Evolutionary conservation across 306 rosid genomes (phyloP), one percentile per base, ranked within the genome.

Genomic region (Vigna reflexopilosa): DNA sequence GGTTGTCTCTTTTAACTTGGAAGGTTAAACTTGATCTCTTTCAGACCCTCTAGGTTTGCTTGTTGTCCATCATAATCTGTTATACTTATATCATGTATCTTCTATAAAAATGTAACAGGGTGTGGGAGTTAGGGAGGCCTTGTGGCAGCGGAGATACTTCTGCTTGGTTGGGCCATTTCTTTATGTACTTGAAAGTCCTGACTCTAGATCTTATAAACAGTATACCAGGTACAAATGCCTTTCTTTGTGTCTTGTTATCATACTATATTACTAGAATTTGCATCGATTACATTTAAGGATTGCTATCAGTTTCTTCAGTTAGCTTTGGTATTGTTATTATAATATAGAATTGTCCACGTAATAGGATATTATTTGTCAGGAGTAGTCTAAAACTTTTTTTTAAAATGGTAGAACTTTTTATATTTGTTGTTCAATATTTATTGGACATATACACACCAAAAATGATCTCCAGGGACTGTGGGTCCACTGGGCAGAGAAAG

Each of bases 61-160:
- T 75, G 42, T 77, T 38, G 56, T 67, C n/a, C 70, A 28, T 63
- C 47, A 38, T 62, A 32, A 62, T 64, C 58, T 80, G 71, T 77
- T 65, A 16, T 54, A 26, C 57, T 36, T 26, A 44, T 52, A 36
- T 57, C 15, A 45, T 51, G 9, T 77, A 51, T 56, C 66, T 67
- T 72, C 13, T 15, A 54, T 80, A 73, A 72, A 42, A 62, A 74
- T 85, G 76, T 83, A 14, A 77, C 69, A 95, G 99, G 99, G 99
- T 81, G 91, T 95, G 45, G 99, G 99, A 76, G 91, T 81, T 61
- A 89, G 99, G 81, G 99, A 93, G 83, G 99, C 99, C 62, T 89
- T 88, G 44, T 95, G 99, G 99, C 93, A 91, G 84, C 85, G 88
- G 30, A 90, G 96, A 70, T 95, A 95, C 82, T 34, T 90, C 71